Conservation (phyloP, 768 basidiomycete genomes). For the Heimioporus sp. region DNA sequence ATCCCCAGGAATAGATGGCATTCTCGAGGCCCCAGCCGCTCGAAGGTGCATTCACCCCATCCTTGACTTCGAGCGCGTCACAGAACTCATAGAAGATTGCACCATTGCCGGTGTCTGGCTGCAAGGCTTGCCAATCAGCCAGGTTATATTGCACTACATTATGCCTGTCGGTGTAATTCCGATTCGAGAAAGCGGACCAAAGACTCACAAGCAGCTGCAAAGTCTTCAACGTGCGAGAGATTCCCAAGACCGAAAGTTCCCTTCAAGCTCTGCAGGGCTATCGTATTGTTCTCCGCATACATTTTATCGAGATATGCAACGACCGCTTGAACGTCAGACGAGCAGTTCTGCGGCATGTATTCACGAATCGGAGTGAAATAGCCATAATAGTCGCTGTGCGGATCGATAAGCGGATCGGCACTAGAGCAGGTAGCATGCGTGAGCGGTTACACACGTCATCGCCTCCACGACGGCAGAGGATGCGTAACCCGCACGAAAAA, state of each 20-base stretch:
- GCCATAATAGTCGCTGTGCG: conserved; percentile 27
- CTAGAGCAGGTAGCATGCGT: background rate
- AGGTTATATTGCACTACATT: conserved; percentile 46
- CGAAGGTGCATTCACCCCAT: conserved; percentile 41
- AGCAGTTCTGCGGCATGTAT: conserved; percentile 72
- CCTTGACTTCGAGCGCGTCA: conserved; percentile 38
- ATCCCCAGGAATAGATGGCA: conserved; percentile 59
- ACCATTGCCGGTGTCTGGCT: conserved; percentile 46
- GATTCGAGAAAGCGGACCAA: background rate
- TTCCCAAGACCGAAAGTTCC: conserved; percentile 55
- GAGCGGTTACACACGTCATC: conserved; percentile 33
- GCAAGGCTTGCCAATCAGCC: conserved; percentile 68
- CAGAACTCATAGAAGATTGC: conserved; percentile 38
- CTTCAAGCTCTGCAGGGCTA: conserved; percentile 54
- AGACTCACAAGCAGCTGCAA: conserved; percentile 51
- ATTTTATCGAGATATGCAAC: conserved; percentile 60
- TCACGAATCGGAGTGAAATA: conserved; percentile 73
- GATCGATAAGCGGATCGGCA: background rate
- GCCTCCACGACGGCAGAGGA: conserved; percentile 48
- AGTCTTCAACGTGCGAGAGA: conserved; percentile 64
- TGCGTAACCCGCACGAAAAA: conserved; percentile 43
- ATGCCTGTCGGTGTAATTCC: conserved; percentile 17
- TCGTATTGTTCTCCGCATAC: conserved; percentile 42
- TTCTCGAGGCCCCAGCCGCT: conserved; percentile 62
- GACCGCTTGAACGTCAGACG: conserved; percentile 65